Evolutionary conservation across 2,329 filamentous ascomycete genomes (phyloP), one percentile per base, ranked within the genome.

Genomic region (Leptographium radiaticola): DNA sequence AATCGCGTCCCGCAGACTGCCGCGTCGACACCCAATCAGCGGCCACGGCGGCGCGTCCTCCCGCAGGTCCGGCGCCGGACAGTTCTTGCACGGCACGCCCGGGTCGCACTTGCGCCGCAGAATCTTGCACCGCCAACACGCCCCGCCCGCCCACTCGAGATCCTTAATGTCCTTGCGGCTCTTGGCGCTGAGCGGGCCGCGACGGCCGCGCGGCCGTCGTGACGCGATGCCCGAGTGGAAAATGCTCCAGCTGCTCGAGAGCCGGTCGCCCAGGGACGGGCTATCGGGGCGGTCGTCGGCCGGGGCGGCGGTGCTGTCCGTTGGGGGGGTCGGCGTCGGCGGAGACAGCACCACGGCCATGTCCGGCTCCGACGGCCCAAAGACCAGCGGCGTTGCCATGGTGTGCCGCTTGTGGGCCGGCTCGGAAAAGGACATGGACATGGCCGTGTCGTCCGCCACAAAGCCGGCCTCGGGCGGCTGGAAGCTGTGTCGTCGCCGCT

Each of bases 91-190:
- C 2, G 62, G 60, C 25, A 53, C 58, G 4, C 60, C 62, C 0
- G 62, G 60, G 31, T 65, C 63, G 44, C 64, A 65, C 59, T 53
- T 53, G 49, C 64, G 61, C 2, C 62, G 59, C 4, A 65, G 58
- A 2, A 65, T 64, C 51, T 64, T 64, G 57, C 64, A 65, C 18
- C 64, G 58, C 64, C 64, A 65, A 45, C 64, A 65, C 6, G 64
- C 64, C 15, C 64, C 64, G 10, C 63, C 63, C 1, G 57, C 63
- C 33, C 56, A 60, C 42, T 65, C 64, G 2, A 65, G 52, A 2
- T 59, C 61, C 34, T 61, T 61, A 56, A 65, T 65, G 44, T 62
- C 63, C 10, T 62, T 61, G 6, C 64, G 60, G 43, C 62, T 62
- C 39, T 61, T 61, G 15, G 62, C 62, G 11, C 59, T 64, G 6